phyloP scores from a whole-genome alignment of 768 basidiomycete genomes.

The Peribolospora kevripleyi region DNA sequence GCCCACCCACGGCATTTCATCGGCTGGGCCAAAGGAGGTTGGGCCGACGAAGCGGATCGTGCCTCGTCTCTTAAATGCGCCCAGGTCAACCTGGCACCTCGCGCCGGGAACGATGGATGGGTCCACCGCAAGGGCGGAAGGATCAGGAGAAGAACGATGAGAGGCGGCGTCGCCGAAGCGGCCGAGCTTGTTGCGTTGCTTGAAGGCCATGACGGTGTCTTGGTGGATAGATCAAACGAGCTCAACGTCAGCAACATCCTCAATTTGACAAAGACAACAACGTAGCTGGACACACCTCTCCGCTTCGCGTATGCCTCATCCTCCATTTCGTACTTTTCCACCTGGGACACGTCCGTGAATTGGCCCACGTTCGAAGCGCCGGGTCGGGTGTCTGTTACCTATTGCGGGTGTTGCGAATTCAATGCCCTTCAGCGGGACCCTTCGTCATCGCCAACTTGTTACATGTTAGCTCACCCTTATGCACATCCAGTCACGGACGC shows the following conservation, averaged over 20 bases:
- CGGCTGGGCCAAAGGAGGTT: slow-evolving; percentile 44
- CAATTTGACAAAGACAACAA: background rate
- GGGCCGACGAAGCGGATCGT: slow-evolving; percentile 62
- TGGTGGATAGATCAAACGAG: background rate
- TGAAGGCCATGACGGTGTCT: slow-evolving; percentile 80
- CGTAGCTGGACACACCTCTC: slow-evolving; percentile 30
- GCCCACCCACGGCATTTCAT: slow-evolving; percentile 53
- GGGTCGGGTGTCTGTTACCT: slow-evolving; percentile 60
- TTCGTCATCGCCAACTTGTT: background rate
- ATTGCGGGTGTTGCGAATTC: background rate
- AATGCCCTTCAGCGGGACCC: background rate
- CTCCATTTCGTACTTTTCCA: slow-evolving; percentile 78
- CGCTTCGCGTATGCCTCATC: slow-evolving; percentile 56
- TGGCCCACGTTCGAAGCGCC: slow-evolving; percentile 52
- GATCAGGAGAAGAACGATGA: slow-evolving; percentile 12
- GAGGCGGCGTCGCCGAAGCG: slow-evolving; percentile 36
- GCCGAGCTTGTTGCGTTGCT: slow-evolving; percentile 63
- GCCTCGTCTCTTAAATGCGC: slow-evolving; percentile 44
- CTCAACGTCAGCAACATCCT: background rate
- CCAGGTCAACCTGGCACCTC: slow-evolving; percentile 58
- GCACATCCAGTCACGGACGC: slow-evolving; percentile 48
- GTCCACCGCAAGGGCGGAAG: background rate
- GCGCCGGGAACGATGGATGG: slow-evolving; percentile 27
- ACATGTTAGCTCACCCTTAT: slow-evolving; percentile 35
- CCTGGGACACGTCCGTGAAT: slow-evolving; percentile 55